Base-by-base conservation (phyloP, 1,284 basidiomycete species). In the Cystobasidiaceae sp. region DNA sequence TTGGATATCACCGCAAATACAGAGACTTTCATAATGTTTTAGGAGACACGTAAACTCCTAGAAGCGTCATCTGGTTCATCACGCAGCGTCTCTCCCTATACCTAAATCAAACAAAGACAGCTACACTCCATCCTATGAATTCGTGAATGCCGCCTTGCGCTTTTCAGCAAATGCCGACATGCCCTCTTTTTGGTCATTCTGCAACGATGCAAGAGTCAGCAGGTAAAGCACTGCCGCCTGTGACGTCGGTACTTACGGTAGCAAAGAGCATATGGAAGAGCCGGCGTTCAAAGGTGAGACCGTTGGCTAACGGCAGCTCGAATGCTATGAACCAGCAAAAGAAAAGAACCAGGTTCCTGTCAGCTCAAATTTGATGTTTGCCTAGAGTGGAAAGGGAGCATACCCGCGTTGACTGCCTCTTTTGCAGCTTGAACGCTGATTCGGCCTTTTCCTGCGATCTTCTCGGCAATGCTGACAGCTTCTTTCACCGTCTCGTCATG, bases 111-210 rank as follows among this genome's bases (percentile, higher is more conserved):
- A 39, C 37, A 11, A n/a, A 11, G 37, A 39, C 37, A 39, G 43
- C 43, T 44, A 9, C 17, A 51, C 4, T 19, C 19, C 46, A 33
- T 32, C 23, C 41, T 28, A 62, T 11, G 49, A 51, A 49, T 89
- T 80, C 58, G 83, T 84, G 79, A 90, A 97, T 48, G 83, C 82
- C n/a, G 92, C 80, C 79, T 90, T 90, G 75, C 94, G 84, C 83
- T 97, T 98, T 79, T 97, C 91, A n/a, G 86, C 86, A 75, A 98
- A 97, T n/a, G 93, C 94, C 39, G 81, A 76, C 94, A 97, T 97
- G 27, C 93, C 91, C 80, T 97, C 93, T 82, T 97, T 97, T 81
- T 97, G 94, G 77, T 98, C 94, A 68, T 88, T 84, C 44, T 74
- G 55, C 15, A 23, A 66, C 13, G 17, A 6, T 13, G 1, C 9